A percentile compares a stretch with the other conserved stretches of the same genome.
Conservation (phyloP, 2,329 filamentous ascomycete genomes). For the Colletotrichum tropicale region DNA sequence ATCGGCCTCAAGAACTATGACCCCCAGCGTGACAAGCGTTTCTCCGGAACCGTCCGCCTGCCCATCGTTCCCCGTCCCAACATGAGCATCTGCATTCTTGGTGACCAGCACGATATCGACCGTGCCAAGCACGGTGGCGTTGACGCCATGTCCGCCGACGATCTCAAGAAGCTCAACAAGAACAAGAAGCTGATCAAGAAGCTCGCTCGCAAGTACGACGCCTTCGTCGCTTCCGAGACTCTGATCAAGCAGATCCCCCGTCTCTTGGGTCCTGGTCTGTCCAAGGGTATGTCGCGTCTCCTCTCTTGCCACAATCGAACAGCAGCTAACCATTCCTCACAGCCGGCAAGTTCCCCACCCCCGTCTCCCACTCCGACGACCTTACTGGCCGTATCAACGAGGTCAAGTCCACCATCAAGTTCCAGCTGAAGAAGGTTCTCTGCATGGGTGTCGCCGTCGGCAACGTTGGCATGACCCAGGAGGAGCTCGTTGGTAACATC, state of each 20-base stretch:
- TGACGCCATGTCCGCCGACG: slow-evolving; percentile 97
- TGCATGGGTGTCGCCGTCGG: slow-evolving; percentile 99
- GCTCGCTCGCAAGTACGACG: slow-evolving; percentile 99
- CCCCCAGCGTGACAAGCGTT: slow-evolving; percentile 99
- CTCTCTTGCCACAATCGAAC: background rate
- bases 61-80: slow-evolving; percentile 88
- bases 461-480: slow-evolving; percentile 96
- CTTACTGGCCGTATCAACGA: slow-evolving; percentile 95
- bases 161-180: slow-evolving; percentile 99
- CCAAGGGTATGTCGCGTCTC: slow-evolving; percentile 73
- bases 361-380: slow-evolving; percentile 96
- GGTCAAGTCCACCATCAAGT: slow-evolving; percentile 99
- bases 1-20: slow-evolving; percentile 99
- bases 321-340: slow-evolving; percentile 32
- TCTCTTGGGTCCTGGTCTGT: slow-evolving; percentile 98
- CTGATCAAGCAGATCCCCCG: slow-evolving; percentile 99
- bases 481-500: slow-evolving; percentile 97
- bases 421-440: slow-evolving; percentile 99
- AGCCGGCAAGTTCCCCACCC: slow-evolving; percentile 99
- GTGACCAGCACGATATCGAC: slow-evolving; percentile 95
- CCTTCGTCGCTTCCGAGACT: slow-evolving; percentile 95
- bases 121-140: slow-evolving; percentile 99
- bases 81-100: slow-evolving; percentile 83
- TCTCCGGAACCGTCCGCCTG: slow-evolving; percentile 98
- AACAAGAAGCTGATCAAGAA: slow-evolving; percentile 99